These are phyloP conservation scores for Pezicula neosporulosa DNA, from an alignment of 2,329 filamentous ascomycete species.

Conservation along the genomic window DNA sequence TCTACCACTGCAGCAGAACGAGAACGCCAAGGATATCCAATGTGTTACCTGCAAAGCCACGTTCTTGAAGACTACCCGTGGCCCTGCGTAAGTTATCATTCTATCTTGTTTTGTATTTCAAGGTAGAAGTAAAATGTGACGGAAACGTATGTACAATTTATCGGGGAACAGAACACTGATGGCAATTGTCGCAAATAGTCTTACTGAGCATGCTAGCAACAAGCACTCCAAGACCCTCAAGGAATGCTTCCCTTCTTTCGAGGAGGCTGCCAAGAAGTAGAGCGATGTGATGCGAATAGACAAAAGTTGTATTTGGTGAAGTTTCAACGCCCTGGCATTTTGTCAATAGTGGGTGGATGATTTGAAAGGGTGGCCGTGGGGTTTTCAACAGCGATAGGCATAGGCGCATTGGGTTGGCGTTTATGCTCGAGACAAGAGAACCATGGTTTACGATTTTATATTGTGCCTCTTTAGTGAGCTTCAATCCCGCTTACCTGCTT, in stretches of 20 bases:
- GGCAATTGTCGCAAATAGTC: slow-evolving; percentile 34
- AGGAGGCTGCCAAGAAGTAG: slow-evolving; percentile 9
- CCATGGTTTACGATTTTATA: neutral
- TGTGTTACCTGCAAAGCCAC: slow-evolving; percentile 75
- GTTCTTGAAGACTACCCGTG: slow-evolving; percentile 75
- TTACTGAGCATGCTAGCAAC: slow-evolving; percentile 69
- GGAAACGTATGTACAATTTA: no score
- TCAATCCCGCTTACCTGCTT: slow-evolving; percentile 29
- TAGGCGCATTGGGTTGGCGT: slow-evolving; percentile 19
- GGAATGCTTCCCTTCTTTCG: slow-evolving; percentile 65
- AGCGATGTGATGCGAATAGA: neutral
- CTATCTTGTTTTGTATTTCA: neutral
- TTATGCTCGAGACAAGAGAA: slow-evolving; percentile 6
- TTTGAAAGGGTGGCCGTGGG: neutral
- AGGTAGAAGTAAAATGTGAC: neutral
- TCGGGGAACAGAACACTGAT: neutral
- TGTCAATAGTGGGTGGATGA: neutral
- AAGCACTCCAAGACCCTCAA: slow-evolving; percentile 71
- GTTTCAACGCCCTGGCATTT: no score
- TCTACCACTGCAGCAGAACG: slow-evolving; percentile 61
- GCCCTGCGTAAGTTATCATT: slow-evolving; percentile 54
- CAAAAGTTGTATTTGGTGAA: neutral
- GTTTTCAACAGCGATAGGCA: slow-evolving; percentile 9
- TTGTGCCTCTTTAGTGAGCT: slow-evolving; percentile 31
- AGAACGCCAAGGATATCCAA: slow-evolving; percentile 71